Conservation (phyloP, 805 yeast species). For the Wickerhamiella sorbophila region DNA sequence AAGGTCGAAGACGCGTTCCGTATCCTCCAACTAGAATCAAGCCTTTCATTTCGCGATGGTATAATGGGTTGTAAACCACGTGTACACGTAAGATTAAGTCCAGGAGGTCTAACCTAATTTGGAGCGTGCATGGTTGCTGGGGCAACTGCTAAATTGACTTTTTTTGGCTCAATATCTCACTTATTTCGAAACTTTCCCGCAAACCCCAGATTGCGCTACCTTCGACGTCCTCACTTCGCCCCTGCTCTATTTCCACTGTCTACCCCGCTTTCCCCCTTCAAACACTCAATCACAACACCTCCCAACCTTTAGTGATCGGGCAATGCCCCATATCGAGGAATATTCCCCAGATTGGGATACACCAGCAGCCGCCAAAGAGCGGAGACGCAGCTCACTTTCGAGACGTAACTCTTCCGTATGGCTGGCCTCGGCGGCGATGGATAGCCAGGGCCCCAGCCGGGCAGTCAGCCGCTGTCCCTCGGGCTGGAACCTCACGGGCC, state of each 20-base stretch:
- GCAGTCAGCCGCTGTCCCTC: background rate
- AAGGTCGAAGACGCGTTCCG: slow-evolving; percentile 99
- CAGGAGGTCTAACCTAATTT: background rate
- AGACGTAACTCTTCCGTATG: slow-evolving; percentile 12
- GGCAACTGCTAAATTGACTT: too few species aligned
- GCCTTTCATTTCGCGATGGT: slow-evolving; percentile 49
- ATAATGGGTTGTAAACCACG: background rate
- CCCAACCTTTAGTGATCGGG: background rate
- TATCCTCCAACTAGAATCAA: slow-evolving; percentile 98
- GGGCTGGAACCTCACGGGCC: background rate
- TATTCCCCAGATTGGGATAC: background rate
- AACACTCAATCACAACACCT: background rate
- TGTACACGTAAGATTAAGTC: background rate
- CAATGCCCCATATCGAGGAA: background rate
- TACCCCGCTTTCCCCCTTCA: background rate
- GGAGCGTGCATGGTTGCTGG: too few species aligned
- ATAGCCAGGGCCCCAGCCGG: slow-evolving; percentile 3
- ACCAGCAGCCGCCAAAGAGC: background rate
- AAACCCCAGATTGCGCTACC: too few species aligned
- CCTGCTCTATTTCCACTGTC: background rate
- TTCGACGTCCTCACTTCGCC: too few species aligned
- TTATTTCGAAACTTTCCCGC: too few species aligned
- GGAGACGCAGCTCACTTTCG: background rate
- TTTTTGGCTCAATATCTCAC: too few species aligned
- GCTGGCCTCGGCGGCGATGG: slow-evolving; percentile 12